phyloP scores from a whole-genome alignment of 129 eudicot species.

The Flaveria linearis region DNA sequence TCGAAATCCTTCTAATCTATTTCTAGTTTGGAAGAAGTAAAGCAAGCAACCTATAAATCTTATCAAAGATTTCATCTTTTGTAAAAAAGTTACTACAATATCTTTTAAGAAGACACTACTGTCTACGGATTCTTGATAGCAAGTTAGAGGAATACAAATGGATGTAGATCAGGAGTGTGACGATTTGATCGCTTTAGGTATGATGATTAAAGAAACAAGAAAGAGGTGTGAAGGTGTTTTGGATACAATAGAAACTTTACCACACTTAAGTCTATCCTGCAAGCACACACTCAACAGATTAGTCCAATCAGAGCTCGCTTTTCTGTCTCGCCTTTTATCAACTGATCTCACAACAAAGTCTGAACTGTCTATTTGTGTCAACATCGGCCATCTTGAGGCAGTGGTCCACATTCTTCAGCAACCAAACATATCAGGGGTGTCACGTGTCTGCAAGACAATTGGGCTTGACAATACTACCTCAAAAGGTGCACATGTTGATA shows the following conservation, averaged over 20 bases:
- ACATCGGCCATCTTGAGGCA: conserved; percentile 86
- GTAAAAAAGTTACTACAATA: background rate
- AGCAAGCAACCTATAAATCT: conserved; percentile 10
- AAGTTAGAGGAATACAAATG: conserved; percentile 5
- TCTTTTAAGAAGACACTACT: background rate
- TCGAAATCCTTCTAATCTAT: background rate
- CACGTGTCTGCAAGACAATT: conserved; percentile 87
- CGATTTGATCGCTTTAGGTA: conserved; percentile 14
- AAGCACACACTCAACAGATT: conserved; percentile 65
- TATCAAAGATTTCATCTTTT: background rate
- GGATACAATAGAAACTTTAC: conserved; percentile 37
- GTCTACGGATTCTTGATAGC: conserved; percentile 7
- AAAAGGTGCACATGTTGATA: conserved; percentile 70
- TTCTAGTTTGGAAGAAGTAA: conserved; percentile 21
- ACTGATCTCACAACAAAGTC: conserved; percentile 24
- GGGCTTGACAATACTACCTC: conserved; percentile 14
- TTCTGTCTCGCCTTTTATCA: conserved; percentile 49
- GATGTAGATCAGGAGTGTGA: conserved; percentile 31
- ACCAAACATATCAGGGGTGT: conserved; percentile 64
- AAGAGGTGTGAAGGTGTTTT: conserved; percentile 60
- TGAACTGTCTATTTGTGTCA: conserved; percentile 43
- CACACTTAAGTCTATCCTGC: conserved; percentile 41
- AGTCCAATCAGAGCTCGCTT: conserved; percentile 74
- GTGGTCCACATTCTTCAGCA: conserved; percentile 77
- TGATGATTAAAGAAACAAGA: conserved; percentile 51